phyloP scores from a whole-genome alignment of 1,139 yeast species.

The Debaryomycetaceae sp. region DNA sequence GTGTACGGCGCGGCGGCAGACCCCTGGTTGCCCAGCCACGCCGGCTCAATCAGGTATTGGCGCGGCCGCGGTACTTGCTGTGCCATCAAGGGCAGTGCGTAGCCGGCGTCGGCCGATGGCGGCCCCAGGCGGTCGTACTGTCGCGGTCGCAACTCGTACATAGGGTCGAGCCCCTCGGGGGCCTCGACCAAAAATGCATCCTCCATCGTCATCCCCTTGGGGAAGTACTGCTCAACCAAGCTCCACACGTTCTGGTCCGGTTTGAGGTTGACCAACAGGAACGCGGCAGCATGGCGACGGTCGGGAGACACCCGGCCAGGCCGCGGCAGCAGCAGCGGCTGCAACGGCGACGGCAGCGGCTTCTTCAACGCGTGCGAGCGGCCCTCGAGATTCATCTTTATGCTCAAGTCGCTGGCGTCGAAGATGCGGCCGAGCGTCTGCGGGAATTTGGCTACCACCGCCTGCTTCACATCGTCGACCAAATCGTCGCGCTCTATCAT shows the following conservation, averaged over 20 bases:
- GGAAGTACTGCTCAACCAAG: slow-evolving; percentile 56
- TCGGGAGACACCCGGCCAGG: slow-evolving; percentile 6
- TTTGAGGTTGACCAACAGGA: slow-evolving; percentile 32
- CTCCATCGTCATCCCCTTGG: slow-evolving; percentile 63
- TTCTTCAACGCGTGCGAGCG: slow-evolving; percentile 9
- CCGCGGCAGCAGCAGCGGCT: too few relatives aligned
- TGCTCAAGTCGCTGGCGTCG: slow-evolving; percentile 67
- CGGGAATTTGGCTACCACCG: slow-evolving; percentile 61
- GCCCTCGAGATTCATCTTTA: slow-evolving; percentile 33
- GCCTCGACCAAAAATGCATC: slow-evolving; percentile 63
- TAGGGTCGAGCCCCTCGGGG: slow-evolving; percentile 16
- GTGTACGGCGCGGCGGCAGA: slow-evolving; percentile 9
- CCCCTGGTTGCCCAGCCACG: not conserved
- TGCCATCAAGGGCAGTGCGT: not conserved
- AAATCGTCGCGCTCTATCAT: slow-evolving; percentile 51
- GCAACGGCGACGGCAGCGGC: slow-evolving; percentile 5
- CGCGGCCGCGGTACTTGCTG: too few relatives aligned
- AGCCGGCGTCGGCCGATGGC: slow-evolving; percentile 1
- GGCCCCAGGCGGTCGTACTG: slow-evolving; percentile 2
- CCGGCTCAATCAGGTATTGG: too few relatives aligned
- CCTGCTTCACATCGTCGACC: slow-evolving; percentile 68
- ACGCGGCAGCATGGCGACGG: slow-evolving; percentile 7
- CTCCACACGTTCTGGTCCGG: slow-evolving; percentile 66
- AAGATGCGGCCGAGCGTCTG: slow-evolving; percentile 55
- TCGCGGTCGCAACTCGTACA: slow-evolving; percentile 4